Percentiles rank a stretch among this genome's conserved stretches.
Conservation (phyloP, 306 rosid species). For the Sophora flavescens region DNA sequence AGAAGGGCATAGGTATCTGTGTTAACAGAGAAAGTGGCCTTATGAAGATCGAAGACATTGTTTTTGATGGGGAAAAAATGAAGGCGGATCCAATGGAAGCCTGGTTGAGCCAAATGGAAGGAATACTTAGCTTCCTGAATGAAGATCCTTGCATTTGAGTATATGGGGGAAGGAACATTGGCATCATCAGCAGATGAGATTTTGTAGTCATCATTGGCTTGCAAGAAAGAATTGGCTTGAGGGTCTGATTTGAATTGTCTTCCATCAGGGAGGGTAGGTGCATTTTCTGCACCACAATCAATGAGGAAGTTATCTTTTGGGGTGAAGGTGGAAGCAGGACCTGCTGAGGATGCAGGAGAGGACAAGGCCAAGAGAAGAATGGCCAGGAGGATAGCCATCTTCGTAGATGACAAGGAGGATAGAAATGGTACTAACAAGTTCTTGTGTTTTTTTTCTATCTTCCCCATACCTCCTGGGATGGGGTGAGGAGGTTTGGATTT, state of each 20-base stretch:
- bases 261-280: conserved; percentile 68
- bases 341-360: not conserved
- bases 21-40: conserved; percentile 63
- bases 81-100: conserved; percentile 73
- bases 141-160: conserved; percentile 69
- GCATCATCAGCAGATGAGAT: conserved; percentile 42
- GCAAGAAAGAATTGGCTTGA: conserved; percentile 57
- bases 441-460: conserved; percentile 42
- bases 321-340: conserved; percentile 44
- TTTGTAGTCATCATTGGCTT: conserved; percentile 65
- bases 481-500: conserved; percentile 51
- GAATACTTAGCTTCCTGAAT: conserved; percentile 64
- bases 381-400: conserved; percentile 78
- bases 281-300: conserved; percentile 70
- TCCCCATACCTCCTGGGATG: conserved; percentile 82
- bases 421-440: conserved; percentile 45
- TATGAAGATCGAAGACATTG: conserved; percentile 54
- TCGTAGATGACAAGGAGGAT: conserved; percentile 57
- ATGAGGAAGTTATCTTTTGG: conserved; percentile 81
- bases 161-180: conserved; percentile 55
- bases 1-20: conserved; percentile 62
- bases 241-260: conserved; percentile 76
- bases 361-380: conserved; percentile 47
- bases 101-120: conserved; percentile 61
- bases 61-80: conserved; percentile 63